A percentile compares a stretch with the other conserved stretches of the same genome.
Conservation (phyloP, 108 stramenopile genomes). For the Seminavis robusta region DNA sequence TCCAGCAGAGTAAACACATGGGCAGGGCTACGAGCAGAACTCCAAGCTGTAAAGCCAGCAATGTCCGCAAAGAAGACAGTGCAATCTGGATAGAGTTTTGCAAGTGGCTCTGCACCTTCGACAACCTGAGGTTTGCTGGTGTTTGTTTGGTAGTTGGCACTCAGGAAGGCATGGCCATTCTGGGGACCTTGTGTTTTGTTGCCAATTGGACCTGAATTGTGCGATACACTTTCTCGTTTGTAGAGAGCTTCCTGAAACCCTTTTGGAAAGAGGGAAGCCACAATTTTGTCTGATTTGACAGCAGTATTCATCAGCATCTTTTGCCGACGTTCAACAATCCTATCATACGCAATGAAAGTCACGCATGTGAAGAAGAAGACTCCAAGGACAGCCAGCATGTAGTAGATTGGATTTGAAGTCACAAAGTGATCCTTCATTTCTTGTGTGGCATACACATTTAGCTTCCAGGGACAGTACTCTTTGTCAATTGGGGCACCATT, state of each 20-base stretch:
- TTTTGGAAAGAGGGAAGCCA: conserved; percentile 34
- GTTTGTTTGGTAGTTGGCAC: too few relatives aligned
- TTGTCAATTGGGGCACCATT: too few relatives aligned
- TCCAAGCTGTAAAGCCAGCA: conserved; percentile 66
- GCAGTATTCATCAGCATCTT: conserved; percentile 20
- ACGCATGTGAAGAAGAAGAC: conserved; percentile 28
- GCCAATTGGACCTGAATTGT: too few relatives aligned
- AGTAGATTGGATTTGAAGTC: conserved; percentile 31
- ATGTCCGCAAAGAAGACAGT: too few relatives aligned
- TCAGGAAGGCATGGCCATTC: too few relatives aligned
- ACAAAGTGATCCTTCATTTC: conserved; percentile 34
- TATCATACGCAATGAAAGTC: conserved; percentile 23
- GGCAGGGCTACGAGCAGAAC: conserved; percentile 39
- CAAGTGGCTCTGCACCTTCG: too few relatives aligned
- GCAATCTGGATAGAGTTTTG: too few relatives aligned
- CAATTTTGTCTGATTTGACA: conserved; percentile 12
- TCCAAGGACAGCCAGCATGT: conserved; percentile 26
- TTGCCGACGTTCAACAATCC: conserved; percentile 18
- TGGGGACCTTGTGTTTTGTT: too few relatives aligned
- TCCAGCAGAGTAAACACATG: conserved; percentile 56
- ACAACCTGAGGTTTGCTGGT: too few relatives aligned
- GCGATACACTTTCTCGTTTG: too few relatives aligned
- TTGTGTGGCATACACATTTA: conserved; percentile 47
- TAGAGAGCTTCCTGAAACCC: too few relatives aligned
- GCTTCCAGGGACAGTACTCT: too few relatives aligned